These are phyloP conservation scores for Corniculantispora saksenae DNA, from an alignment of 2,329 filamentous ascomycete genomes.

Conservation along the genomic window DNA sequence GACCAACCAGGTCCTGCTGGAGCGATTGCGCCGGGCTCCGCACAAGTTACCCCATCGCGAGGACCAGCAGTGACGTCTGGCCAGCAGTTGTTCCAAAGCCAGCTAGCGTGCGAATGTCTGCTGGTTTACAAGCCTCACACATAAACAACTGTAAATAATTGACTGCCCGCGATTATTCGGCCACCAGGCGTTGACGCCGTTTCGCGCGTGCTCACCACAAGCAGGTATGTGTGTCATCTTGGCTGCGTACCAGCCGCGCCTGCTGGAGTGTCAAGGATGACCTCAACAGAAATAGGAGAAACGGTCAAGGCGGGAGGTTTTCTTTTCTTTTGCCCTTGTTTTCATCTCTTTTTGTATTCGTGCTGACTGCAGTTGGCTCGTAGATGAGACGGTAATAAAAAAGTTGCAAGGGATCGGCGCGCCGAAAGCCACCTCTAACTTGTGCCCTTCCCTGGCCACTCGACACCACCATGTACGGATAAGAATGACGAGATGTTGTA, in stretches of 20 bases:
- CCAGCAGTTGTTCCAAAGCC: neutral
- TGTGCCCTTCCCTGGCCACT: neutral
- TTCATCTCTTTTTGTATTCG: neutral
- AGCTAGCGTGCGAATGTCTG: neutral
- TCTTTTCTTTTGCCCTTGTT: neutral
- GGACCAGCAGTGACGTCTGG: neutral
- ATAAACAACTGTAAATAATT: neutral
- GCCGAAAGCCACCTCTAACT: neutral
- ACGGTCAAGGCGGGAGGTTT: neutral
- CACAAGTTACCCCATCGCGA: neutral
- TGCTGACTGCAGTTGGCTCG: neutral
- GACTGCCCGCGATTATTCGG: neutral
- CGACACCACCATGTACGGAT: neutral
- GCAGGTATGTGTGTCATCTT: neutral
- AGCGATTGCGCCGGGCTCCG: neutral
- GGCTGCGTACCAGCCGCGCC: neutral
- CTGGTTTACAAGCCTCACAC: neutral
- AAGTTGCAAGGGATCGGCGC: neutral
- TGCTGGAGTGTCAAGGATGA: neutral
- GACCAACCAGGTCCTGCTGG: neutral
- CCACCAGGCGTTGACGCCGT: neutral
- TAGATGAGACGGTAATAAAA: neutral
- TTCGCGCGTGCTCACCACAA: neutral
- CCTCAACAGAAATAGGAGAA: neutral
- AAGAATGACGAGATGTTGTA: neutral